Conservation (phyloP, 2,329 filamentous ascomycete genomes). For the Aureobasidium sp. region DNA sequence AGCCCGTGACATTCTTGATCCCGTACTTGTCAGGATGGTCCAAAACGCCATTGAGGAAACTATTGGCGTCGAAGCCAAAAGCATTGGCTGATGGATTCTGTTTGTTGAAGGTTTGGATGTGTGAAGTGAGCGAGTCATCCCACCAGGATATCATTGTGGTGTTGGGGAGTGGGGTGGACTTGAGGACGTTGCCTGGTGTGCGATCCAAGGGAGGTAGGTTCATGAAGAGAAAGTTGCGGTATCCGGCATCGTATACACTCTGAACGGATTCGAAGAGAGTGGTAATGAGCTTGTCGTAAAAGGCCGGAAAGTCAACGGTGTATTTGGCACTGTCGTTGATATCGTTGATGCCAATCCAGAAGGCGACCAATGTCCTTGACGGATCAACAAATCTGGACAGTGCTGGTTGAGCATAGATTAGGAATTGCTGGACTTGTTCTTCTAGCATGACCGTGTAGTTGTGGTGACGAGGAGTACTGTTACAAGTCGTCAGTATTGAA, state of each 20-base stretch:
- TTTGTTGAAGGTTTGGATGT: conserved; percentile 31
- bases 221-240: conserved; percentile 43
- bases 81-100: conserved; percentile 31
- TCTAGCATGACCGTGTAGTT: conserved; percentile 41
- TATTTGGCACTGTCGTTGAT: conserved; percentile 41
- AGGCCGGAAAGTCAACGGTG: conserved; percentile 29
- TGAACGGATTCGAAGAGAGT: conserved; percentile 37
- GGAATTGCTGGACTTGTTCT: conserved; percentile 46
- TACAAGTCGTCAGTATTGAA: conserved; percentile 25
- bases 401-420: conserved; percentile 38
- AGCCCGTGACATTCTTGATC: conserved; percentile 41
- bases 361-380: conserved; percentile 38
- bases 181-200: conserved; percentile 33
- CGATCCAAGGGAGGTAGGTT: conserved; percentile 47
- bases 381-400: conserved; percentile 30
- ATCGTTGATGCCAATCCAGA: conserved; percentile 53
- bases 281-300: conserved; percentile 39
- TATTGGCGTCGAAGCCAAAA: conserved; percentile 41
- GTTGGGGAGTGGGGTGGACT: conserved; percentile 36
- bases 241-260: conserved; percentile 38
- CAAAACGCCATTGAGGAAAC: conserved; percentile 36
- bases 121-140: conserved; percentile 33
- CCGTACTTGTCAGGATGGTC: conserved; percentile 37
- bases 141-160: conserved; percentile 41
- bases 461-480: conserved; percentile 26